phyloP scores from a whole-genome alignment of 2,329 filamentous ascomycete genomes.

The Talaromyces sp. region DNA sequence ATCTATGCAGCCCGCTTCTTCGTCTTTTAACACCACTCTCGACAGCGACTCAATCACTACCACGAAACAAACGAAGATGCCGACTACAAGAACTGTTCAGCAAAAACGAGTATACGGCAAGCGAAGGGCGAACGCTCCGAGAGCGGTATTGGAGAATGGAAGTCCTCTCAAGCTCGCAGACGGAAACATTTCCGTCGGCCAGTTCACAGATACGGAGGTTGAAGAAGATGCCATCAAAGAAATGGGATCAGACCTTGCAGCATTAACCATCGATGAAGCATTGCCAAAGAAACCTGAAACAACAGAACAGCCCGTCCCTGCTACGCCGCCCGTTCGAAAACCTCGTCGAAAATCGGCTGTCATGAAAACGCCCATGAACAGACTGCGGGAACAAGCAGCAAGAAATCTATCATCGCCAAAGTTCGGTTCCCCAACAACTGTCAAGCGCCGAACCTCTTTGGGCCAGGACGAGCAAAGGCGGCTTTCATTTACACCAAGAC shows the following conservation, averaged over 20 bases:
- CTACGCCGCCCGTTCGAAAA: background rate
- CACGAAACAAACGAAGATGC: background rate
- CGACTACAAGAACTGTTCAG: constrained; percentile 5
- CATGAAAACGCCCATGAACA: background rate
- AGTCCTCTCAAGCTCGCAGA: constrained; percentile 7
- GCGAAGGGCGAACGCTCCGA: constrained; percentile 10
- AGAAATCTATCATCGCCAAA: background rate
- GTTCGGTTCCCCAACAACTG: background rate
- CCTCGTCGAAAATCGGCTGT: background rate
- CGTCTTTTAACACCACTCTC: background rate
- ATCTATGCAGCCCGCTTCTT: background rate
- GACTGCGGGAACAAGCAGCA: background rate
- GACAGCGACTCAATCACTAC: background rate
- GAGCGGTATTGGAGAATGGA: constrained; percentile 12
- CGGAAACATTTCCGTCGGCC: background rate
- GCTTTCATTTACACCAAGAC: constrained; percentile 13
- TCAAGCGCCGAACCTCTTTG: background rate
- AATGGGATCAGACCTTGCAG: constrained; percentile 20
- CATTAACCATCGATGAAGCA: constrained; percentile 17
- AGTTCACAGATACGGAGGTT: constrained; percentile 6
- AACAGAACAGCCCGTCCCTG: background rate
- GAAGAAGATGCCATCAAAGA: constrained; percentile 17
- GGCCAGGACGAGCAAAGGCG: constrained; percentile 1
- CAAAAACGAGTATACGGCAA: constrained; percentile 13
- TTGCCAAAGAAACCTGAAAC: background rate